These are phyloP conservation scores for Neoascochyta sp. DNA, from an alignment of 2,329 filamentous ascomycete genomes.

Conservation along the genomic window DNA sequence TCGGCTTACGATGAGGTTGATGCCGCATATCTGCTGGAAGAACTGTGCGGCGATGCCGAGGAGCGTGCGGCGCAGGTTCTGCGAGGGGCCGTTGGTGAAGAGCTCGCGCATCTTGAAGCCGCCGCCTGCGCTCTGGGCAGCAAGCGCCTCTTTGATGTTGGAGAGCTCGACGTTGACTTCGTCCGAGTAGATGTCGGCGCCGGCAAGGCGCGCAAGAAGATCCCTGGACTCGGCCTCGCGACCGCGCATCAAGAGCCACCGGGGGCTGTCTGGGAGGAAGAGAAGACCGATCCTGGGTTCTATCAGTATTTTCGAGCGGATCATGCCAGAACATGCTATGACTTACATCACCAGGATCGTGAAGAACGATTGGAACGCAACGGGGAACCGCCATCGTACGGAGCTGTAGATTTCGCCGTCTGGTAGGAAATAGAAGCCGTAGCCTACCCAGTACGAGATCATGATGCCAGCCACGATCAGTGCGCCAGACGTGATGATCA, in stretches of 20 bases:
- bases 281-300: conserved; percentile 43
- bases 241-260: conserved; percentile 54
- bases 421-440: conserved; percentile 49
- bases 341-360: conserved; percentile 48
- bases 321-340: neutral
- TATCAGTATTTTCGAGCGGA: neutral
- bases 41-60: conserved; percentile 44
- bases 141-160: conserved; percentile 34
- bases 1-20: conserved; percentile 31
- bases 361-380: conserved; percentile 55
- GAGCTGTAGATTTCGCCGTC: conserved; percentile 19
- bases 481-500: conserved; percentile 47
- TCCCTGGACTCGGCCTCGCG: conserved; percentile 42
- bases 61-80: conserved; percentile 43
- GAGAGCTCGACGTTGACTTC: conserved; percentile 32
- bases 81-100: conserved; percentile 31
- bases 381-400: conserved; percentile 47
- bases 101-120: conserved; percentile 51
- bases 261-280: conserved; percentile 40
- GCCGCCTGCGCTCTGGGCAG: conserved; percentile 40
- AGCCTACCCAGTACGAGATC: conserved; percentile 41
- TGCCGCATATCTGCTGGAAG: conserved; percentile 43
- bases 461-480: conserved; percentile 45
- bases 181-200: conserved; percentile 37
- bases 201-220: conserved; percentile 34